Evolutionary conservation across 495 filamentous ascomycete species (phyloP), one percentile per base, ranked within the genome.

Genomic region (Xylaria longipes): DNA sequence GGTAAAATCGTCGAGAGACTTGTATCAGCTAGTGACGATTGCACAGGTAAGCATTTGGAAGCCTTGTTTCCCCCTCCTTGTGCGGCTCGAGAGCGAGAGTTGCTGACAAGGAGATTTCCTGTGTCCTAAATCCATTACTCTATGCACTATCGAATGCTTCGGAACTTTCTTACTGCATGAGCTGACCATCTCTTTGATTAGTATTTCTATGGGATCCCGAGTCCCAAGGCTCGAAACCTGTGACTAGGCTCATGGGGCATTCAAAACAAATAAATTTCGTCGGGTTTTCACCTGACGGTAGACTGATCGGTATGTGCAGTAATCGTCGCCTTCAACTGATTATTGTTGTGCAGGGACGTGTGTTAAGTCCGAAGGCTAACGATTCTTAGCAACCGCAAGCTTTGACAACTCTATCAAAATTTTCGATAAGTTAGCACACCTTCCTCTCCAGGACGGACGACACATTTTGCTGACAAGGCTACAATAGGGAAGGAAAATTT

Each of bases 231-330:
- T 92, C 83, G 22, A 98, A 98, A 78, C 94, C 95, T 7, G 81
- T 98, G 14, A 90, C 93, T n/a, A 87, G 96, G 37, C 86, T 99
- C 64, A 80, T 94, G 31, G 97, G 97, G 12, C 97, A 99, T 78
- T 94, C 97, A 77, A 98, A 98, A 79, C 93, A 93, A 75, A 93
- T 99, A 69, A 98, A 98, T 81, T 91, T 98, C 78, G 94, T 98
- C 20, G 92, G 91, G 8, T 98, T 98, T 84, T 97, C 94, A 0
- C 93, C 95, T 0, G 93, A 97, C 75, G 94, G 93, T 70, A 84
- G 88, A 1, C 84, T 93, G 65, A 96, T 99, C n/a, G 65, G 65
- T 67, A 67, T 27, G 48, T 65, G 35, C 12, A 25, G 5, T 11
- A n/a, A 15, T 52, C n/a, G 0, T 2, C 15, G 17, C 2, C 6